Evolutionary conservation across 2,329 filamentous ascomycete species (phyloP), one percentile per base, ranked within the genome.

Genomic region (Verticillium longisporum): DNA sequence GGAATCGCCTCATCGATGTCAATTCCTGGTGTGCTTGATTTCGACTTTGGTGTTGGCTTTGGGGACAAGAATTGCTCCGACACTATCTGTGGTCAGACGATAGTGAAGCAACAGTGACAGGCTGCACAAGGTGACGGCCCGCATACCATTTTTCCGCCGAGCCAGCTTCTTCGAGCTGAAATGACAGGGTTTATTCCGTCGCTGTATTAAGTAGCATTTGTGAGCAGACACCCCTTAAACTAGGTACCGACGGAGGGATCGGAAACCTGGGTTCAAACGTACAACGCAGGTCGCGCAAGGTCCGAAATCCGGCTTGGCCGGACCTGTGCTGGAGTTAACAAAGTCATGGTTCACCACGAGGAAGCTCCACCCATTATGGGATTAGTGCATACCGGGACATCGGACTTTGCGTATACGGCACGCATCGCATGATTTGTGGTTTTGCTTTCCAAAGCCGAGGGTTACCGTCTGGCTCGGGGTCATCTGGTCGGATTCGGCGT

Each of bases 321-420:
- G 55, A 32, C 63, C 63, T 64, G 13, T 21, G 13, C 7, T 10
- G 45, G 4, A 26, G 21, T 50, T 10, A 50, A 18, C 45, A 50
- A 50, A 11, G 4, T 11, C 7, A 21, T 50, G 34, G 1, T 36
- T 13, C 45, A 11, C 7, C 11, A 21, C 11, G n/a, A 50, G 45
- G n/a, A 13, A 50, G 45, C 45, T 50, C 45, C 7, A n/a, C 21
- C n/a, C 45, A 18, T 10, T 7, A 50, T 50, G 37, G n/a, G 10
- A 9, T 21, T 4, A 55, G 21, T 64, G 32, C 2, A 34, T 50
- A 50, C 45, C 45, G 4, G 45, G 69, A 63, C 74, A 77, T 58
- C 74, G 73, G 21, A 77, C 74, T 64, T 77, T 77, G 50, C 75
- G 72, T n/a, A 66, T 61, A 64, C 76, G 75, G 67, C 75, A 77